These are phyloP conservation scores for Cladophialophora yegresii DNA, from an alignment of 2,329 filamentous ascomycete species.

Conservation along the genomic window DNA sequence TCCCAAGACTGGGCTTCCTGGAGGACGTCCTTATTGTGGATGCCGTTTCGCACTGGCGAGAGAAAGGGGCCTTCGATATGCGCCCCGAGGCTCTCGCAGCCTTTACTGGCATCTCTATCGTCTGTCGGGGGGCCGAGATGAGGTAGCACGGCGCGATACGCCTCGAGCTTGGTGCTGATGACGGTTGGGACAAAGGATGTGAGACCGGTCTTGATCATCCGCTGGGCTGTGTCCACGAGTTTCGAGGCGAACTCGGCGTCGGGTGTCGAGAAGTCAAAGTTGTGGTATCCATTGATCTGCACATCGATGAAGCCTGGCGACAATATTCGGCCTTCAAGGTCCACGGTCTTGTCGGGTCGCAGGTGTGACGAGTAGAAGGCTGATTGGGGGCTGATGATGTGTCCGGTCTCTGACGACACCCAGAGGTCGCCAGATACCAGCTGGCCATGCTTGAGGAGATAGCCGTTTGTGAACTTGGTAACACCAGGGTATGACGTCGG, in stretches of 20 bases:
- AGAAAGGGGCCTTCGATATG: conserved; percentile 92
- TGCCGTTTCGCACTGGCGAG: conserved; percentile 77
- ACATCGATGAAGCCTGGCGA: conserved; percentile 86
- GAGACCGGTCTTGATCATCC: conserved; percentile 75
- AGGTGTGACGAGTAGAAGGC: conserved; percentile 54
- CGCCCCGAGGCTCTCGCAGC: conserved; percentile 83
- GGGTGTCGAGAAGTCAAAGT: conserved; percentile 84
- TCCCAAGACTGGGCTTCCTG: conserved; percentile 61
- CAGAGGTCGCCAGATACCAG: conserved; percentile 81
- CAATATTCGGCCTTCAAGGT: conserved; percentile 80
- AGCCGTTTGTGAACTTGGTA: conserved; percentile 88
- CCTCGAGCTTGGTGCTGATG: conserved; percentile 74
- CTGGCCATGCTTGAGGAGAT: conserved; percentile 66
- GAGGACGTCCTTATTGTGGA: conserved; percentile 76
- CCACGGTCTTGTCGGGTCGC: conserved; percentile 70
- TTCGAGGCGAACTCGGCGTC: conserved; percentile 70
- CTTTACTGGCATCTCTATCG: conserved; percentile 61
- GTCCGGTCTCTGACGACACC: conserved; percentile 79
- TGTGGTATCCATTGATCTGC: conserved; percentile 88
- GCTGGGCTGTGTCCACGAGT: conserved; percentile 69
- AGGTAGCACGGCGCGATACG: conserved; percentile 75
- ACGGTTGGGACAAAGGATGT: conserved; percentile 86
- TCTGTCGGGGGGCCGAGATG: conserved; percentile 72
- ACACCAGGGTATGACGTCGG: conserved; percentile 53
- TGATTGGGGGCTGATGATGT: conserved; percentile 71